Conservation (phyloP, 2,329 filamentous ascomycete genomes). For the Colletotrichum liaoningense region DNA sequence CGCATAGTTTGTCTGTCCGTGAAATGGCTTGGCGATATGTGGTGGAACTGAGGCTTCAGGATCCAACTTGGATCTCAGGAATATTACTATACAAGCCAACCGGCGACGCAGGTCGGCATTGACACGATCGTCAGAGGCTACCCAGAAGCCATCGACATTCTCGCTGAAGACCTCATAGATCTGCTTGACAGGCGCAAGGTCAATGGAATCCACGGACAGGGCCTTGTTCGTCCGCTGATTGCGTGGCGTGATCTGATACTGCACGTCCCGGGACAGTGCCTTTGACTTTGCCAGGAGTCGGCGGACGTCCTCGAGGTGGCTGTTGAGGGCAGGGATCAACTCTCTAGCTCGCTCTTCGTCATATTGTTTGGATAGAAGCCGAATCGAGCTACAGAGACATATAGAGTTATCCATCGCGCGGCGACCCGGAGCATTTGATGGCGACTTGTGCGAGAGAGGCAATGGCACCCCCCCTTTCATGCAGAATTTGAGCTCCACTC, state of each 20-base stretch:
- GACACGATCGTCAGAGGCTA: slow-evolving; percentile 6
- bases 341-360: slow-evolving; percentile 38
- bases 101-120: slow-evolving; percentile 43
- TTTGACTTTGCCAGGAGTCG: slow-evolving; percentile 44
- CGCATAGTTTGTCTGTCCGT: slow-evolving; percentile 37
- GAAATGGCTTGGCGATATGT: slow-evolving; percentile 37
- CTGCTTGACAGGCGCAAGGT: slow-evolving; percentile 30
- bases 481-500: neutral
- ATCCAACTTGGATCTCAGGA: slow-evolving; percentile 43
- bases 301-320: slow-evolving; percentile 42
- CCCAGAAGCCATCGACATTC: slow-evolving; percentile 43
- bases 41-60: slow-evolving; percentile 37
- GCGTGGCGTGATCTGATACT: slow-evolving; percentile 44
- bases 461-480: neutral
- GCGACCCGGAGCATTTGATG: neutral
- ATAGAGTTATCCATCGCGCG: slow-evolving; percentile 1
- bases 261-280: slow-evolving; percentile 42
- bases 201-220: slow-evolving; percentile 37
- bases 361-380: slow-evolving; percentile 38
- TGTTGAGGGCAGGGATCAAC: slow-evolving; percentile 41
- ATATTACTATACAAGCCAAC: slow-evolving; percentile 44
- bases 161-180: slow-evolving; percentile 31
- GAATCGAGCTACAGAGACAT: slow-evolving; percentile 41
- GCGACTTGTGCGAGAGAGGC: neutral
- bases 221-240: slow-evolving; percentile 47